phyloP scores from a whole-genome alignment of 352 stramenopile species.

The Phytopythium mirpurense region DNA sequence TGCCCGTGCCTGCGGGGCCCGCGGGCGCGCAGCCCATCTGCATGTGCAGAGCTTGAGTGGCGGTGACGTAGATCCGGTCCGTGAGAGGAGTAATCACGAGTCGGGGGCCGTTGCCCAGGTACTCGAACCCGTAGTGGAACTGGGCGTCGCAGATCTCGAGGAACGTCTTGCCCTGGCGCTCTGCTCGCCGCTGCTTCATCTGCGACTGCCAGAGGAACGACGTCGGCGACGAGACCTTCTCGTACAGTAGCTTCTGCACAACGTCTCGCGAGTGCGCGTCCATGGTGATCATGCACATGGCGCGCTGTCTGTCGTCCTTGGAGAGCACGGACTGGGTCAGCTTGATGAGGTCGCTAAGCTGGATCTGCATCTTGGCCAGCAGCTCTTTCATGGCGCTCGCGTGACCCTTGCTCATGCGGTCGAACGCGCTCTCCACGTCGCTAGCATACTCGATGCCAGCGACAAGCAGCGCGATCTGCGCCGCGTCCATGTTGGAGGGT shows the following conservation, averaged over 20 bases:
- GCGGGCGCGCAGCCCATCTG: constrained; percentile 94
- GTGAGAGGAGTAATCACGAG: constrained; percentile 94
- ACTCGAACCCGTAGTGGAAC: constrained; percentile 95
- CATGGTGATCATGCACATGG: constrained; percentile 96
- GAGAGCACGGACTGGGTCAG: constrained; percentile 82
- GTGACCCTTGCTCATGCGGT: constrained; percentile 60
- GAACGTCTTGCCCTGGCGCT: constrained; percentile 42
- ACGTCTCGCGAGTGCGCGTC: constrained; percentile 91
- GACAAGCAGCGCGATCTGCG: constrained; percentile 90
- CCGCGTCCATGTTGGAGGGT: constrained; percentile 70
- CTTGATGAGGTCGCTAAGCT: constrained; percentile 91
- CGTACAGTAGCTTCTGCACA: constrained; percentile 87
- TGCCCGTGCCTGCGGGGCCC: constrained; percentile 87
- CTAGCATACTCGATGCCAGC: constrained; percentile 87
- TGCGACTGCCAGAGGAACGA: constrained; percentile 94
- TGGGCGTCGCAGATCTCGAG: constrained; percentile 90
- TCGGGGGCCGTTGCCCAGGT: constrained; percentile 91
- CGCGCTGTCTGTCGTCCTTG: constrained; percentile 84
- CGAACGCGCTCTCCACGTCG: constrained; percentile 82
- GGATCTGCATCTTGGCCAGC: constrained; percentile 76
- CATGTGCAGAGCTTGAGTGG: constrained; percentile 92
- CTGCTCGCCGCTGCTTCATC: constrained; percentile 76
- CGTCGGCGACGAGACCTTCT: constrained; percentile 60
- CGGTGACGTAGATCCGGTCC: constrained; percentile 94
- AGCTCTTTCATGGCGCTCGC: constrained; percentile 82